Percentiles rank a stretch among this genome's conserved stretches.
Conservation (phyloP, 108 stramenopile genomes). For the Cyclotella atomus region DNA sequence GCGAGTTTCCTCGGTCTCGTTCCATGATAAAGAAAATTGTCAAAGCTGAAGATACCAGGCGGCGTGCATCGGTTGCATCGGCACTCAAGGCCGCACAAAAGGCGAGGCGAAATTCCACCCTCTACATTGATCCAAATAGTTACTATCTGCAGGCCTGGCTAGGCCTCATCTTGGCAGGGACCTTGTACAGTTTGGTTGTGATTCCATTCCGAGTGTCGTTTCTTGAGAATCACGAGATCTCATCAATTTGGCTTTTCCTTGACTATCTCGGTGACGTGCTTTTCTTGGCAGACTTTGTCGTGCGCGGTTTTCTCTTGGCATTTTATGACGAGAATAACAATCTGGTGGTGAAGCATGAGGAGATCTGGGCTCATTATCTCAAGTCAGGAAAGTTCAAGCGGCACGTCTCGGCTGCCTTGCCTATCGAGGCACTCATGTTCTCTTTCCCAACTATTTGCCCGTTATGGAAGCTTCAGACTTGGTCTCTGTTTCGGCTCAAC, state of each 20-base stretch:
- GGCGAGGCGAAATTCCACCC: neutral
- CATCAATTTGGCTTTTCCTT: constrained; percentile 27
- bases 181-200: constrained; percentile 41
- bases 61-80: constrained; percentile 24
- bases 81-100: constrained; percentile 19
- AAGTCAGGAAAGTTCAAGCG: constrained; percentile 36
- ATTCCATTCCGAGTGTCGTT: constrained; percentile 52
- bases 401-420: constrained; percentile 46
- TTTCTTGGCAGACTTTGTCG: constrained; percentile 40
- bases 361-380: constrained; percentile 37
- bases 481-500: constrained; percentile 47
- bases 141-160: constrained; percentile 53
- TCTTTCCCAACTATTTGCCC: constrained; percentile 37
- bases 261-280: constrained; percentile 56
- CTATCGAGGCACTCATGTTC: constrained; percentile 38
- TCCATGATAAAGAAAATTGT: constrained; percentile 14
- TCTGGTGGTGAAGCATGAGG: constrained; percentile 29
- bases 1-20: constrained; percentile 44
- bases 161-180: constrained; percentile 37
- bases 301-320: constrained; percentile 35
- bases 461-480: constrained; percentile 47
- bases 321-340: constrained; percentile 55
- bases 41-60: constrained; percentile 23
- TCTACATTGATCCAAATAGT: constrained; percentile 50
- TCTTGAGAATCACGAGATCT: constrained; percentile 44